Conservation (phyloP, 768 basidiomycete genomes). For the Tricholoma furcatifolium region DNA sequence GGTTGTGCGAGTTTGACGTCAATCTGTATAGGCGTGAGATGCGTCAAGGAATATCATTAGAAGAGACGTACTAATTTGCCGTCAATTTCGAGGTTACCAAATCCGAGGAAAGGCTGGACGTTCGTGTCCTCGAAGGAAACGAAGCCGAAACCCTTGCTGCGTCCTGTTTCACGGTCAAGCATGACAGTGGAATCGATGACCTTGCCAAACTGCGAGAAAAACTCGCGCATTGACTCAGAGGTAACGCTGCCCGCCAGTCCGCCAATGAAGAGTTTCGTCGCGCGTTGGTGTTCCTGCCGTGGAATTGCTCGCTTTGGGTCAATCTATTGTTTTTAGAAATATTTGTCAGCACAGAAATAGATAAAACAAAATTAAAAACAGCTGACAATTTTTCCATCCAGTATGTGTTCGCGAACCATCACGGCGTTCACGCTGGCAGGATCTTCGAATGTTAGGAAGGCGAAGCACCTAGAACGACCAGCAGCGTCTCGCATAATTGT, state of each 20-base stretch:
- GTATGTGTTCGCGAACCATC: slow-evolving; percentile 90
- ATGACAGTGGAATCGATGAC: slow-evolving; percentile 99
- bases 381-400: slow-evolving; percentile 97
- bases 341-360: background rate
- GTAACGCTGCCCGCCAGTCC: slow-evolving; percentile 91
- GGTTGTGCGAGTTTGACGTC: slow-evolving; percentile 98
- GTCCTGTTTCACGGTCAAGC: slow-evolving; percentile 93
- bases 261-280: slow-evolving; percentile 95
- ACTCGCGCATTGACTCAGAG: slow-evolving; percentile 89
- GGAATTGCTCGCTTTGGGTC: slow-evolving; percentile 99
- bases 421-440: slow-evolving; percentile 92
- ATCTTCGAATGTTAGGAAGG: slow-evolving; percentile 95
- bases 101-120: slow-evolving; percentile 85
- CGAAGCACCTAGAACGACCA: slow-evolving; percentile 95
- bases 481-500: slow-evolving; percentile 98
- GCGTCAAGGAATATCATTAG: background rate
- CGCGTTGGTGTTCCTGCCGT: slow-evolving; percentile 89
- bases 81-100: slow-evolving; percentile 89
- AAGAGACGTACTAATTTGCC: slow-evolving; percentile 73
- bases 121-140: slow-evolving; percentile 94
- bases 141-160: slow-evolving; percentile 98
- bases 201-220: slow-evolving; percentile 91
- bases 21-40: slow-evolving; percentile 51
- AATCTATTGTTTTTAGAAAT: slow-evolving; percentile 56
- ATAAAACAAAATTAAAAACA: slow-evolving; percentile 9